Percentiles rank a stretch among this genome's conserved stretches.
phyloP scores from a whole-genome alignment of 345 rosid genomes.

The Hevea brasiliensis region DNA sequence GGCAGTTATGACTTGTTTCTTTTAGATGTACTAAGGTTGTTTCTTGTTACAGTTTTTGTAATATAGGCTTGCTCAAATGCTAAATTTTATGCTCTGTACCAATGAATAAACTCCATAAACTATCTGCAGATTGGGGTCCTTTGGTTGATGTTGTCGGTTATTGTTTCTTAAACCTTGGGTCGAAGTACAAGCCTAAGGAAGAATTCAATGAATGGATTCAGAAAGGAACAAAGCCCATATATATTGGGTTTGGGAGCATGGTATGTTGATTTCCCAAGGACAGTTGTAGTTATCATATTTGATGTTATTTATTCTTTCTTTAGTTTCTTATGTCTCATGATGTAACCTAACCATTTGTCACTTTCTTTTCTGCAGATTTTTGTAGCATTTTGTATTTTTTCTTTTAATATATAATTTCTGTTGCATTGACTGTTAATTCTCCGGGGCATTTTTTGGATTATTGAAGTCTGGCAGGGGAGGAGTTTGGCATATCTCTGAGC shows the following conservation, averaged over 20 bases:
- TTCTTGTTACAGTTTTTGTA: not conserved
- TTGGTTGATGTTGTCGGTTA: conserved; percentile 94
- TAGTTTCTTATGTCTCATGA: not conserved
- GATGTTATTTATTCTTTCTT: not conserved
- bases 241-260: conserved; percentile 99
- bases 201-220: conserved; percentile 71
- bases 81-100: conserved; percentile 7
- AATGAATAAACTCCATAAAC: conserved; percentile 15
- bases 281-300: not conserved
- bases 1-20: not conserved
- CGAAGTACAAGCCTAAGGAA: conserved; percentile 70
- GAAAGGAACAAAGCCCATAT: conserved; percentile 75
- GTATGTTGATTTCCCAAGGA: conserved; percentile 40
- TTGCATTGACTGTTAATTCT: not conserved
- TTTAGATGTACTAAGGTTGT: conserved; percentile 10
- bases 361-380: not conserved
- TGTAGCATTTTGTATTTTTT: not conserved
- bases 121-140: conserved; percentile 87
- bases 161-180: conserved; percentile 86
- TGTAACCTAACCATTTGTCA: not conserved
- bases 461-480: not conserved
- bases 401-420: not conserved
- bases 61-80: not conserved
- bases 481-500: not conserved
- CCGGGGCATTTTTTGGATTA: not conserved